Base-by-base conservation (phyloP, 495 filamentous ascomycete species). In the Lasiosphaeria ovina region DNA sequence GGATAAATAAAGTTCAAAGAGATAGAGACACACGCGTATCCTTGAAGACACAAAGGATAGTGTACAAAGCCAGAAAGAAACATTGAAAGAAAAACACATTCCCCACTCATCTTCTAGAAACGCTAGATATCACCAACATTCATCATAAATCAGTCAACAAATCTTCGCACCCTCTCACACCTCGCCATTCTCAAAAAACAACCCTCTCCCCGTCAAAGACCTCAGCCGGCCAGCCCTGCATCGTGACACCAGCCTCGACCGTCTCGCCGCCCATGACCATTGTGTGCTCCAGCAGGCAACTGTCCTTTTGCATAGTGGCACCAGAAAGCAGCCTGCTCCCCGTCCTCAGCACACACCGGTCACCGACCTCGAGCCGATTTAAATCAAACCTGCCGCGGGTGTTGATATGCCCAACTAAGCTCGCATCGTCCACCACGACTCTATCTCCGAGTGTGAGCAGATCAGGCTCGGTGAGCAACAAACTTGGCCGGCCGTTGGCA, bases 201-300 rank as follows among this genome's bases (percentile, higher is more conserved):
- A 54, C 36, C 10, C 58, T 45, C 17, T 32, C 40, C 40, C 58
- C 54, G 4, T n/a, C 16, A 47, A 44, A 55, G 8, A 55, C 51
- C 59, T 77, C 76, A 3, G 74, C 78, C n/a, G 78, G 79, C 78
- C 78, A 81, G 4, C 78, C 78, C 61, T 81, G 79, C 51, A 75
- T 67, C 7, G 75, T 76, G 45, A 17, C 49, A 2, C 67, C 72
- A 51, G 70, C 70, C 31, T 77, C 76, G 3, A 79, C 78, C 61
- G 72, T 67, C 64, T 81, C 77, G 16, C 78, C 79, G 3, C 72
- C 74, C 57, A 81, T 72, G 8, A 81, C 67, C 14, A 79, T 61
- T 2, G 77, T 81, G 52, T 80, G 77, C 62, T 81, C 77, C 33
- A 81, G 51, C 54, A 47, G 11, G 16, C 76, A 76, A 36, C 71